Evolutionary conservation across 2,329 filamentous ascomycete genomes (phyloP).

Genomic region (Alternaria viburni): DNA sequence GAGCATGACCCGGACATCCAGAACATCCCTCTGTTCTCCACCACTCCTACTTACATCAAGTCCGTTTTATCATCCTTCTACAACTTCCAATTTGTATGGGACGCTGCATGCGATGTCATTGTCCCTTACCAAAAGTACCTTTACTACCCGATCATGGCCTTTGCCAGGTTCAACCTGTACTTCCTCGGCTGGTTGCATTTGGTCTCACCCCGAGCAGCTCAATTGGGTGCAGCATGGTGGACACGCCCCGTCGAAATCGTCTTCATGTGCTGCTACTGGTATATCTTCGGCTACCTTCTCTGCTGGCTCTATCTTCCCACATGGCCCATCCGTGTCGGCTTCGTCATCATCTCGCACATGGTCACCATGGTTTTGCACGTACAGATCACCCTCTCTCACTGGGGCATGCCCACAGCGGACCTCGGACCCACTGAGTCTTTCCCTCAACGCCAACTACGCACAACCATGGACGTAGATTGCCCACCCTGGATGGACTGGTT

Average conservation of each 20-base stretch:
- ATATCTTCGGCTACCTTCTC: conserved; percentile 83
- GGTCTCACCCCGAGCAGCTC: conserved; percentile 71
- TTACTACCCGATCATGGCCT: conserved; percentile 80
- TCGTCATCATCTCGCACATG: conserved; percentile 80
- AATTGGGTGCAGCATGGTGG: conserved; percentile 80
- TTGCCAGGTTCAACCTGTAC: conserved; percentile 90
- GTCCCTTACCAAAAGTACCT: conserved; percentile 78
- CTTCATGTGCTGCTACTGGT: conserved; percentile 83
- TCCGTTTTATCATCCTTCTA: conserved; percentile 83
- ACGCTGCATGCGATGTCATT: conserved; percentile 72
- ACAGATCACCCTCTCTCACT: conserved; percentile 91
- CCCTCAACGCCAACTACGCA: conserved; percentile 87
- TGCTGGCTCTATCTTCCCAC: conserved; percentile 75
- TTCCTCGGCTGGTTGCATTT: conserved; percentile 80
- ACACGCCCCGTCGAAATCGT: conserved; percentile 79
- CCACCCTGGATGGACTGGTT: conserved; percentile 87
- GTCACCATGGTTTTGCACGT: conserved; percentile 82
- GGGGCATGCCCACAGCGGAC: conserved; percentile 90
- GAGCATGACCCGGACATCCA: conserved; percentile 53
- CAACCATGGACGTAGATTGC: conserved; percentile 92
- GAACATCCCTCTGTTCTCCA: conserved; percentile 84
- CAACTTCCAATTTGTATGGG: conserved; percentile 78
- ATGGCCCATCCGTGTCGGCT: conserved; percentile 72
- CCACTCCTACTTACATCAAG: conserved; percentile 79
- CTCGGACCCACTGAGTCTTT: conserved; percentile 85